Conservation (phyloP, 495 filamentous ascomycete species). For the Hypoxylon rickii region DNA sequence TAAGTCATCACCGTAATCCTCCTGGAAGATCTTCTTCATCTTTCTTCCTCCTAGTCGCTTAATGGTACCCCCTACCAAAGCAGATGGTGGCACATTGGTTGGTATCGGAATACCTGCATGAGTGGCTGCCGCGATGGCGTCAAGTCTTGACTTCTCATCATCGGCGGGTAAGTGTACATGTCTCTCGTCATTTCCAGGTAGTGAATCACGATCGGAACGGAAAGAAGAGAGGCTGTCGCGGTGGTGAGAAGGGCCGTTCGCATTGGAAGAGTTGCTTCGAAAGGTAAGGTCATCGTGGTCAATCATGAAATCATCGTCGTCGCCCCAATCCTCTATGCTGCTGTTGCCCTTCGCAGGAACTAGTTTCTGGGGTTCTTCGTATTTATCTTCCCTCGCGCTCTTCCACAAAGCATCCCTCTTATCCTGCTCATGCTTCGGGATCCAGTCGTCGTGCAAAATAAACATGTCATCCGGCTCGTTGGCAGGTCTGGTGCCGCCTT, state of each 20-base stretch:
- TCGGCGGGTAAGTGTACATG: conserved; percentile 77
- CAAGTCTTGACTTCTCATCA: conserved; percentile 76
- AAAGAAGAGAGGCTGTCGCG: conserved; percentile 77
- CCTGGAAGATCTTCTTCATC: conserved; percentile 72
- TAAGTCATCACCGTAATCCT: conserved; percentile 93
- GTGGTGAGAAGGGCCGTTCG: conserved; percentile 57
- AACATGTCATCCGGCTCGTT: background rate
- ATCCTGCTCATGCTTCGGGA: background rate
- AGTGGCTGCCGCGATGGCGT: conserved; percentile 84
- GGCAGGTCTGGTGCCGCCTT: background rate
- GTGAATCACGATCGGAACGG: conserved; percentile 78
- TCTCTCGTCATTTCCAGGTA: conserved; percentile 80
- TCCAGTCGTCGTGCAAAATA: background rate
- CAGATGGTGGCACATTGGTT: conserved; percentile 86
- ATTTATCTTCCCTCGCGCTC: background rate
- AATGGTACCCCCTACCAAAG: conserved; percentile 90
- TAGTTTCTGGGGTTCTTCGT: conserved; percentile 46
- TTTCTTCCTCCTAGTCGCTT: conserved; percentile 86
- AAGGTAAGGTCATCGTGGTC: conserved; percentile 68
- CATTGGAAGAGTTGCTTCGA: conserved; percentile 64
- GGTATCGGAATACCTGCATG: conserved; percentile 93
- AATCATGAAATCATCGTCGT: conserved; percentile 77
- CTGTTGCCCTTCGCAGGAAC: conserved; percentile 31
- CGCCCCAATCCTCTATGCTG: conserved; percentile 82
- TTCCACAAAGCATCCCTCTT: background rate